Evolutionary conservation across 2,329 filamentous ascomycete species (phyloP), one percentile per base, ranked within the genome.

Genomic region (Hypoxylon sp.): DNA sequence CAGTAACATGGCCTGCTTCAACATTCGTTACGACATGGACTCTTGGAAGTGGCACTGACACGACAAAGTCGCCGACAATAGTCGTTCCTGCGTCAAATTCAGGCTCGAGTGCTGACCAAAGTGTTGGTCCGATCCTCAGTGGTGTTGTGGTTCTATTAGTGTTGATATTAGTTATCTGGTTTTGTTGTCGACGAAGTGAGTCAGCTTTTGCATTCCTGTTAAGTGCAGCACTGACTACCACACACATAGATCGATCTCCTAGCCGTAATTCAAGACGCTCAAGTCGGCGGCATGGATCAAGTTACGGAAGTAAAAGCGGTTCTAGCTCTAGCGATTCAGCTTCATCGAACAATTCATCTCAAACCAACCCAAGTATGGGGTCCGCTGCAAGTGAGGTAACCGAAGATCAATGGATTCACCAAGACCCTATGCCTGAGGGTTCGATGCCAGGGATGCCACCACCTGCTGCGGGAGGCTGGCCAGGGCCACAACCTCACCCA

Each of bases 41-140:
- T 13, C 68, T 75, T 0, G 75, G 75, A n/a, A 66, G 70, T 33
- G 61, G 60, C 3, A 61, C 60, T 29, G 66, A 63, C 13, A 48
- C 74, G 26, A 73, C 72, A 10, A 63, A 67, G 8, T 57, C 65
- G 5, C 68, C 73, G 17, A 53, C 51, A 48, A 63, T 63, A 24
- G 69, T 65, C n/a, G 57, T 58, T 11, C 70, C 74, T 2, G 70
- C 57, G 35, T 39, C 66, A 22, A 59, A 51, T 52, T 48, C 70
- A n/a, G 63, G 58, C 13, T 57, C 42, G n/a, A 22, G 58, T 6
- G 62, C 35, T 33, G 58, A 70, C 37, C 60, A 60, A 44, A 71
- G 67, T 33, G 67, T 77, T 4, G 75, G 75, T 14, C 68, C 73
- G 6, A 75, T 76, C 39, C 67, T 77, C 33, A 77, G 75, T 46